Evolutionary conservation across 768 basidiomycete genomes (phyloP).

Genomic region (Trichaptum fuscoviolaceum): DNA sequence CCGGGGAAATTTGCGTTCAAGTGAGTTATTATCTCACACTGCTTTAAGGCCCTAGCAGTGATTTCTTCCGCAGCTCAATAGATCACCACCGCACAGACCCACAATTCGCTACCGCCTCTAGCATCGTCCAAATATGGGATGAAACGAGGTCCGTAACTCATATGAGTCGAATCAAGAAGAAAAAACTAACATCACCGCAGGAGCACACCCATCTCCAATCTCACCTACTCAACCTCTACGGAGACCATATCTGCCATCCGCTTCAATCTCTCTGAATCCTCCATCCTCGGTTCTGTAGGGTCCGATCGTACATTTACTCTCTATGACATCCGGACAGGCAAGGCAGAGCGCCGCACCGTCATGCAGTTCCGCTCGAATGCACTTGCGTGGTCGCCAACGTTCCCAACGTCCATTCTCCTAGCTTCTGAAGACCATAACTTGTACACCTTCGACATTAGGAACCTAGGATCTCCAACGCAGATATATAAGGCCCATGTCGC

Average conservation of each 20-base stretch:
- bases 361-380: slow-evolving; percentile 92
- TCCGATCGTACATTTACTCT: slow-evolving; percentile 94
- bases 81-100: slow-evolving; percentile 88
- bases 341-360: slow-evolving; percentile 85
- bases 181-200: slow-evolving; percentile 28
- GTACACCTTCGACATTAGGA: slow-evolving; percentile 94
- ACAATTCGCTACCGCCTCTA: slow-evolving; percentile 93
- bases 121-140: slow-evolving; percentile 95
- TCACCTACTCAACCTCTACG: slow-evolving; percentile 80
- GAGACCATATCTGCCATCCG: slow-evolving; percentile 86
- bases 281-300: slow-evolving; percentile 91
- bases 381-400: slow-evolving; percentile 92
- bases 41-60: slow-evolving; percentile 4
- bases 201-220: slow-evolving; percentile 79
- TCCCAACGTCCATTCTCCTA: slow-evolving; percentile 85
- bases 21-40: slow-evolving; percentile 35
- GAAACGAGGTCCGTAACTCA: slow-evolving; percentile 73
- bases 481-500: slow-evolving; percentile 98
- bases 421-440: slow-evolving; percentile 99
- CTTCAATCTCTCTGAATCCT: slow-evolving; percentile 93
- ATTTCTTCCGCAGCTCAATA: slow-evolving; percentile 56
- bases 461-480: slow-evolving; percentile 74
- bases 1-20: slow-evolving; percentile 89
- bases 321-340: slow-evolving; percentile 95
- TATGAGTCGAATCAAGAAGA: slow-evolving; percentile 9